Percentiles rank a stretch among this genome's conserved stretches.
These are phyloP conservation scores for Monilinia laxa DNA, from an alignment of 2,329 filamentous ascomycete genomes.

Conservation along the genomic window DNA sequence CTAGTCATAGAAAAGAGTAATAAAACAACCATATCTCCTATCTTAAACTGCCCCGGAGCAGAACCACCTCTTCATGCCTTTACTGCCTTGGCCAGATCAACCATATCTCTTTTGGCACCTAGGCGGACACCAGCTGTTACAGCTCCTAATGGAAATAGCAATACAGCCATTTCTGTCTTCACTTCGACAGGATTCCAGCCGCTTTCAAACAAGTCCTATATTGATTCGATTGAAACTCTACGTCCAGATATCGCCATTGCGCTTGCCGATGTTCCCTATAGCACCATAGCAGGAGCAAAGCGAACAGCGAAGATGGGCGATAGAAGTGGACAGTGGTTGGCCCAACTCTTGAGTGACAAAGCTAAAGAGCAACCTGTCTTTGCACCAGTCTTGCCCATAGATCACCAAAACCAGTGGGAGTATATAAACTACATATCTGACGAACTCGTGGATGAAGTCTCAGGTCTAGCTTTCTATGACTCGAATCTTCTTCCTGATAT, in stretches of 20 bases:
- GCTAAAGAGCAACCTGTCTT: conserved; percentile 50
- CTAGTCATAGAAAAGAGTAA: conserved; percentile 54
- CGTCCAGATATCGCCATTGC: conserved; percentile 78
- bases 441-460: conserved; percentile 58
- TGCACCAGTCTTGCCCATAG: conserved; percentile 71
- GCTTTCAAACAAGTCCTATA: conserved; percentile 68
- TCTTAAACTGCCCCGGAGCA: conserved; percentile 45
- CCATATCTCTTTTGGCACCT: conserved; percentile 71
- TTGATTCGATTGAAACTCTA: conserved; percentile 61
- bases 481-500: conserved; percentile 67
- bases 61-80: conserved; percentile 67
- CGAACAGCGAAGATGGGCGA: conserved; percentile 81
- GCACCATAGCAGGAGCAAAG: conserved; percentile 61
- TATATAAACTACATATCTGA: conserved; percentile 73
- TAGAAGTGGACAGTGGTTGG: conserved; percentile 79
- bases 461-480: conserved; percentile 78
- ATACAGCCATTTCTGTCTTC: conserved; percentile 70
- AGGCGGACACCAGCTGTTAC: conserved; percentile 74
- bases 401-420: conserved; percentile 71
- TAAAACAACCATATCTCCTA: conserved; percentile 48
- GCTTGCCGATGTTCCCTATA: conserved; percentile 69
- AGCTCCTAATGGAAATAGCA: conserved; percentile 68
- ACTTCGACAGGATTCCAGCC: conserved; percentile 84
- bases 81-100: conserved; percentile 65
- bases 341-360: conserved; percentile 57